Evolutionary conservation across 768 basidiomycete species (phyloP).

Genomic region (Tephrocybe sp.): DNA sequence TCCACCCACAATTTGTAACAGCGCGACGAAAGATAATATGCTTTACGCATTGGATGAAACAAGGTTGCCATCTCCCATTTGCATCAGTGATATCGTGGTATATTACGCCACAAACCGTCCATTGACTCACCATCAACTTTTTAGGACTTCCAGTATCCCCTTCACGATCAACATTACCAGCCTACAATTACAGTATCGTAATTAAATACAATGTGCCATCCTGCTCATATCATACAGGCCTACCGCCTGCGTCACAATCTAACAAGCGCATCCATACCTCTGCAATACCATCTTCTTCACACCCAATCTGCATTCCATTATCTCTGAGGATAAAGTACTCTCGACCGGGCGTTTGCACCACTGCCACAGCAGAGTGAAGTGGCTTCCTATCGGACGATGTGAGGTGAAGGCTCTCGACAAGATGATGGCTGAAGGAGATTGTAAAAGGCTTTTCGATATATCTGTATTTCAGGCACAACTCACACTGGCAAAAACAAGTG

Average conservation of each 20-base stretch:
- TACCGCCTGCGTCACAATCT: conserved; percentile 35
- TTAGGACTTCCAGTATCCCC: too few species aligned
- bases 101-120: too few species aligned
- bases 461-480: conserved; percentile 19
- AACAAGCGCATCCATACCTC: conserved; percentile 61
- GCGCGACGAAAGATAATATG: too few species aligned
- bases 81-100: too few species aligned
- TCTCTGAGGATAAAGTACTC: conserved; percentile 72
- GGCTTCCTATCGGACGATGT: conserved; percentile 35
- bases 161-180: too few species aligned
- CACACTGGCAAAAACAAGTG: conserved; percentile 70
- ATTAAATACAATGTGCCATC: not conserved
- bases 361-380: conserved; percentile 65
- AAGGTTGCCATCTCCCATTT: too few species aligned
- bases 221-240: not conserved
- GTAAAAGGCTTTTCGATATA: not conserved
- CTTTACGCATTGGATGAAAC: too few species aligned
- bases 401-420: conserved; percentile 77
- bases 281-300: conserved; percentile 72
- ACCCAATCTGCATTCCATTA: conserved; percentile 77
- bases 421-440: conserved; percentile 56
- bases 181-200: too few species aligned
- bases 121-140: too few species aligned
- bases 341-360: conserved; percentile 66
- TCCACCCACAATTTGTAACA: too few species aligned